Base-by-base conservation (phyloP, 208 protist genomes). In the Cochliopodium minus region DNA sequence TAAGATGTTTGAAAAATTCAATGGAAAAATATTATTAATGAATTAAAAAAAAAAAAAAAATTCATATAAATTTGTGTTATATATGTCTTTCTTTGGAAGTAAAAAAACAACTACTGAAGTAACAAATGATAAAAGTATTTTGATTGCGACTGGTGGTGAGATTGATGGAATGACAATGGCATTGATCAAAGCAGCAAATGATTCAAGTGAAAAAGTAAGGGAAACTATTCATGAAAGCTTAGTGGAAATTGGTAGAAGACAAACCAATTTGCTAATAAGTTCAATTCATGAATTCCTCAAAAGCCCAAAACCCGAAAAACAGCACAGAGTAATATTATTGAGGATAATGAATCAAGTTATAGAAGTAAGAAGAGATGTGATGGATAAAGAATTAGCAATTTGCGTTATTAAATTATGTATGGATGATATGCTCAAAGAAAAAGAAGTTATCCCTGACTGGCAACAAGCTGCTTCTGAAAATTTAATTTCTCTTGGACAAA, bases 111-210 rank as follows among this genome's bases (percentile, higher is more conserved):
- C 10, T 36, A 13, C 10, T 10, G 10, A 17, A 43, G 10, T 43
- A 22, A 22, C 17, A 17, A 4, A n/a, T n/a, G 2, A 4, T 2
- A 22, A 17, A 4, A 43, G 4, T 43, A 22, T 43, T 17, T 22
- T 52, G 1, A 22, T 7, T 32, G n/a, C 23, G 23, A 46, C 20
- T 26, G 17, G 17, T 51, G 6, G 13, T 40, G 42, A 34, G 42
- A 32, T 42, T 55, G 28, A 34, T 55, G 50, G 42, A 32, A 55
- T 55, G 28, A 34, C 42, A 9, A 43, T 32, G 22, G 50, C 33
- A 42, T 30, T 55, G 22, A 15, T 55, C 1, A 42, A n/a, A 23
- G 15, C 34, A 9, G 17, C 42, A 1, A 36, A 55, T 13, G 50
- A 55, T 43, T 7, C 2, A 10, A 13, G 42, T 32, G 9, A 17